Base-by-base conservation (phyloP, 345 rosid species). In the Salix viminalis region DNA sequence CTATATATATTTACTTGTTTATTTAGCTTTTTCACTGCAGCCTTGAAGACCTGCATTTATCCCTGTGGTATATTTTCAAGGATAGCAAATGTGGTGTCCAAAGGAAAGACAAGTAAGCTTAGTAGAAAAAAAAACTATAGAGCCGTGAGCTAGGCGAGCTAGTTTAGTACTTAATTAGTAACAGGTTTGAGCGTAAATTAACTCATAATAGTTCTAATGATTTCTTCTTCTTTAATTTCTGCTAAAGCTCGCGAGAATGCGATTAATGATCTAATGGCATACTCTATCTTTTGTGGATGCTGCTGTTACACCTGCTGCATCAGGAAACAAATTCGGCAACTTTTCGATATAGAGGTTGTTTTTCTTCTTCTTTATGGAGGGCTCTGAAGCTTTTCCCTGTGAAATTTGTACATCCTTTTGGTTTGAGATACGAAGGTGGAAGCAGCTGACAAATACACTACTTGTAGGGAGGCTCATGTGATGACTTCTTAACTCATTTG, bases 61-160 rank as follows among this genome's bases (percentile, higher is more conserved):
- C 86, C 86, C 8, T 84, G 86, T 32, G 82, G 86, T 32, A 67
- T 58, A 36, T 84, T 80, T 58, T 72, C 82, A 23, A 75, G 82
- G 34, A 78, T 80, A 67, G 77, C 84, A 3, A 78, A 72, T 42
- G 77, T 68, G 21, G 82, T 72, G 34, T 77, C 86, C 1, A 69
- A 71, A 37, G 84, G 82, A 39, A 64, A 84, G 65, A 80, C 60
- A 56, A 72, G 86, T 80, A 69, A 80, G 78, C 46, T 41, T 58
- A 1, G 5, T 2, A 7, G 12, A 10, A 10, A 41, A 7, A 5
- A 6, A 36, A 56, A 1, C 39, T 12, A 10, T 8, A 68, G 21
- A 68, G 23, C 44, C 44, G 4, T 41, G 13, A 41, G 21, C 71
- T 9, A 46, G 30, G 23, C 39, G 18, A 23, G 21, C 30, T 68